Evolutionary conservation across 805 yeast species (phyloP).

Genomic region (Dipodascus geniculatus): DNA sequence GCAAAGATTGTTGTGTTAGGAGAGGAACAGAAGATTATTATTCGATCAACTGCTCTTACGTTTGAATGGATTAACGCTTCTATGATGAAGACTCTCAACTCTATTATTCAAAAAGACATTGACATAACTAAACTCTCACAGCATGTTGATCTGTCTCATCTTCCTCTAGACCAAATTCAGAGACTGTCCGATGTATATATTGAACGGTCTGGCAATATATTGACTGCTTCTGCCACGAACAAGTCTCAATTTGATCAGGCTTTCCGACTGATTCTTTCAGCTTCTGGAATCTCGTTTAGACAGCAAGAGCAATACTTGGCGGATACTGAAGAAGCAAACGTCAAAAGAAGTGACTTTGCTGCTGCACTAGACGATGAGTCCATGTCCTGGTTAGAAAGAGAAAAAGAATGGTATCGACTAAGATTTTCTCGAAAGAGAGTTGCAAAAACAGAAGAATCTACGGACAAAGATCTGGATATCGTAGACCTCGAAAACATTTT

Average conservation of each 20-base stretch:
- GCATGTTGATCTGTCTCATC: slow-evolving; percentile 7
- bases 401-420: not conserved
- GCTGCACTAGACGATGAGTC: slow-evolving; percentile 8
- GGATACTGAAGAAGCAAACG: slow-evolving; percentile 10
- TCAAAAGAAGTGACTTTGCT: slow-evolving; percentile 5
- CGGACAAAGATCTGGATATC: not conserved
- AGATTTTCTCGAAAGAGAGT: not conserved
- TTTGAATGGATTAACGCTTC: slow-evolving; percentile 34
- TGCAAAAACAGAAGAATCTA: not conserved
- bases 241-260: not conserved
- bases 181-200: slow-evolving; percentile 21
- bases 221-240: not conserved
- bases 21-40: slow-evolving; percentile 23
- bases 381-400: slow-evolving; percentile 1
- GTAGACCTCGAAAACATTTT: not conserved
- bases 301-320: slow-evolving; percentile 6
- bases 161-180: slow-evolving; percentile 18
- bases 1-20: slow-evolving; percentile 29
- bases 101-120: slow-evolving; percentile 22
- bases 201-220: slow-evolving; percentile 4
- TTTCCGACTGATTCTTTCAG: not conserved
- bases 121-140: slow-evolving; percentile 21
- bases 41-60: slow-evolving; percentile 33
- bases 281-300: not conserved
- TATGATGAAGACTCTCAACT: slow-evolving; percentile 25